A percentile compares a stretch with the other conserved stretches of the same genome.
phyloP scores from a whole-genome alignment of 2,329 filamentous ascomycete species.

The Trichoderma aggressivum region DNA sequence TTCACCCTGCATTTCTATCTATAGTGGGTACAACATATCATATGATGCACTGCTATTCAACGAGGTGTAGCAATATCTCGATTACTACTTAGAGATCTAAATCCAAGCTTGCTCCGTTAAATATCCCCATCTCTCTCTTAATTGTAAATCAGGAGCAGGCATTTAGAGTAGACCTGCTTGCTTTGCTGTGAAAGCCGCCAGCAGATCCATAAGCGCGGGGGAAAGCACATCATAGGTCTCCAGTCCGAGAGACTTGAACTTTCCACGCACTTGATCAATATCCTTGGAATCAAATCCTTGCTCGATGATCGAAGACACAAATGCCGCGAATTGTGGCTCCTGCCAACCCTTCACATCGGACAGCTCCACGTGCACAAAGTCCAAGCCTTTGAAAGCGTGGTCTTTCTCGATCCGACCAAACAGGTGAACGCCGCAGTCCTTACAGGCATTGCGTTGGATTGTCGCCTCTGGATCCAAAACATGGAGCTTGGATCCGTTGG shows the following conservation, averaged over 20 bases:
- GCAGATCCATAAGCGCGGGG: neutral
- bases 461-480: neutral
- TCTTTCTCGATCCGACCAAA: neutral
- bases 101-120: neutral
- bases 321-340: neutral
- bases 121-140: neutral
- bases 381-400: neutral
- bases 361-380: neutral
- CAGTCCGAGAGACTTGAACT: neutral
- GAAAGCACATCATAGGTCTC: neutral
- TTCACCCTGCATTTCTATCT: too few species aligned
- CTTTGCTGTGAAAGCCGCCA: neutral
- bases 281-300: neutral
- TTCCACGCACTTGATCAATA: neutral
- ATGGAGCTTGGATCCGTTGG: neutral
- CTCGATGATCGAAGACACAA: neutral
- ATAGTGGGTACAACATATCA: too few species aligned
- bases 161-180: neutral
- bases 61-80: neutral
- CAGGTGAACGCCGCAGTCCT: neutral
- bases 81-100: neutral
- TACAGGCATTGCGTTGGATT: neutral
- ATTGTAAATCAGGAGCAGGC: neutral
- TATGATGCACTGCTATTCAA: too few species aligned
- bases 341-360: neutral